Evolutionary conservation across 164 flowering plant species (phyloP).

Genomic region (Cinnamomum micranthum): DNA sequence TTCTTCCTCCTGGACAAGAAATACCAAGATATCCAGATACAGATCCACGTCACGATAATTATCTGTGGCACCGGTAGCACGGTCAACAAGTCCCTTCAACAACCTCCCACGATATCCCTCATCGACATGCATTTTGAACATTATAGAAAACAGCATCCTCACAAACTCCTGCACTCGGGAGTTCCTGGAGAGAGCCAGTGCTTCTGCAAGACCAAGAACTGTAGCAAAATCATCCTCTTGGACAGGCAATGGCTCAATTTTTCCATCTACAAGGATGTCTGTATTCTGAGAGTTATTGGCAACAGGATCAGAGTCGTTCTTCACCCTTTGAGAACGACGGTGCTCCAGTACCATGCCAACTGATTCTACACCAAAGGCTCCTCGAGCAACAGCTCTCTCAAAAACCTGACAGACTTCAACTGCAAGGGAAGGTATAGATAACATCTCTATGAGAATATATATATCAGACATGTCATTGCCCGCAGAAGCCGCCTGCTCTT

Average conservation of each 20-base stretch:
- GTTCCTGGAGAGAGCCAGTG: constrained; percentile 74
- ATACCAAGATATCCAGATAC: constrained; percentile 74
- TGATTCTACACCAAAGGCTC: constrained; percentile 59
- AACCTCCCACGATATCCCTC: constrained; percentile 67
- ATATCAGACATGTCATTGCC: constrained; percentile 68
- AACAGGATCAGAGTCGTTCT: constrained; percentile 32
- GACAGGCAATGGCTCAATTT: constrained; percentile 40
- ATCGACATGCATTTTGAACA: constrained; percentile 76
- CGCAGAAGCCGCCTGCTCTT: constrained; percentile 40
- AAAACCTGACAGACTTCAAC: constrained; percentile 83
- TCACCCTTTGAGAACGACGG: constrained; percentile 55
- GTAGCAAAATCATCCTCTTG: constrained; percentile 69
- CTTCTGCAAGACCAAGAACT: constrained; percentile 85
- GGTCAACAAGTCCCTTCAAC: constrained; percentile 88
- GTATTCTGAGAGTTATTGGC: constrained; percentile 44
- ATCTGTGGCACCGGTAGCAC: constrained; percentile 58
- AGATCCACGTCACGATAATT: constrained; percentile 62
- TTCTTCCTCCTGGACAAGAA: constrained; percentile 41
- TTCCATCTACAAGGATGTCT: constrained; percentile 44
- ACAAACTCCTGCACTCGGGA: constrained; percentile 70
- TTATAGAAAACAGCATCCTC: constrained; percentile 64
- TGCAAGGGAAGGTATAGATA: constrained; percentile 77
- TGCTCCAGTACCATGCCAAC: constrained; percentile 83
- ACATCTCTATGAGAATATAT: constrained; percentile 78
- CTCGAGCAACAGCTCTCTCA: constrained; percentile 88